These are phyloP conservation scores for Lophium mytilinum DNA, from an alignment of 495 filamentous ascomycete genomes.

Conservation along the genomic window DNA sequence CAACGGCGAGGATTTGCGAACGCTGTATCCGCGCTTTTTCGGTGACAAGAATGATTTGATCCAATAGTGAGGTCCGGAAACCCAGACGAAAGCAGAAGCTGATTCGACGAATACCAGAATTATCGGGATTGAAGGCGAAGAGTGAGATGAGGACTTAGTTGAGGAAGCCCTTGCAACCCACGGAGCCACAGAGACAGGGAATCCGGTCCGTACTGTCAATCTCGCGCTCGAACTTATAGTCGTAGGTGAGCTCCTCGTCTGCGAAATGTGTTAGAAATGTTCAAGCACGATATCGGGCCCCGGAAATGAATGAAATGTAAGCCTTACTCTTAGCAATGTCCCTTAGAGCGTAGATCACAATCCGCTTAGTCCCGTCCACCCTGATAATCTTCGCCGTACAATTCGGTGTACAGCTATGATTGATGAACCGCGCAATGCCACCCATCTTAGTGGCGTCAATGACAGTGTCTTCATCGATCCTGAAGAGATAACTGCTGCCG, in stretches of 20 bases:
- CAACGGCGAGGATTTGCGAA: no score
- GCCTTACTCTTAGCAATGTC: constrained; percentile 89
- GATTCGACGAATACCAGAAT: no score
- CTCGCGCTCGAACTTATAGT: constrained; percentile 99
- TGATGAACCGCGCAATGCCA: constrained; percentile 97
- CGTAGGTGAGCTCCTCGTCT: constrained; percentile 99
- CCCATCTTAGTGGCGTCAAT: constrained; percentile 98
- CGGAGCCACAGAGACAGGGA: constrained; percentile 90
- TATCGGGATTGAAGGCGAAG: not conserved
- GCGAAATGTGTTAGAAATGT: not conserved
- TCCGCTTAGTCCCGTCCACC: constrained; percentile 96
- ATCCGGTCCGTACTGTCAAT: constrained; percentile 91
- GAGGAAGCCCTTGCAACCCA: constrained; percentile 96
- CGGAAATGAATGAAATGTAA: not conserved
- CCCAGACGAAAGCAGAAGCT: no score
- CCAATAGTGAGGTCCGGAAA: no score
- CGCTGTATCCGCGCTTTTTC: no score
- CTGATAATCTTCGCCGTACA: constrained; percentile 99
- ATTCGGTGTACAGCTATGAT: constrained; percentile 95
- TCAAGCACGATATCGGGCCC: no score
- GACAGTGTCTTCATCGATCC: constrained; percentile 95
- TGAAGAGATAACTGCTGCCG: constrained; percentile 94
- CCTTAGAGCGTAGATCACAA: constrained; percentile 94
- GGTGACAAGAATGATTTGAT: no score
- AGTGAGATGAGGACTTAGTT: constrained; percentile 50